These are phyloP conservation scores for Euptelea pleiosperma DNA, from an alignment of 164 flowering plant species.

Conservation along the genomic window DNA sequence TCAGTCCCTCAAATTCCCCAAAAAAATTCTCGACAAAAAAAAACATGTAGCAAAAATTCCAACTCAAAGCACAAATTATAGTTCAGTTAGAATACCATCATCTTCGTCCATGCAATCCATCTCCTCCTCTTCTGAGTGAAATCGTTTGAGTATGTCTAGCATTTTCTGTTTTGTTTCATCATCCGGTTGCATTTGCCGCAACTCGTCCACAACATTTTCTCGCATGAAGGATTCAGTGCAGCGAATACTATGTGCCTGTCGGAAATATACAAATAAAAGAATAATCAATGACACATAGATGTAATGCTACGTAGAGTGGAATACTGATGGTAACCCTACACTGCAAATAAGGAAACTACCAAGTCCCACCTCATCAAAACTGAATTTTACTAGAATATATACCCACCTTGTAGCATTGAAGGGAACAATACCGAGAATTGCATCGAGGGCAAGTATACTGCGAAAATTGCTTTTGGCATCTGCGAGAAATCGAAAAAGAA, in stretches of 20 bases:
- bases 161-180: slow-evolving; percentile 73
- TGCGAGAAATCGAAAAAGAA: slow-evolving; percentile 21
- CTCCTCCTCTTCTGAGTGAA: slow-evolving; percentile 64
- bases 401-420: slow-evolving; percentile 83
- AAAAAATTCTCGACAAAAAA: background rate
- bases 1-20: no score
- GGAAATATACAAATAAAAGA: slow-evolving; percentile 1
- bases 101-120: slow-evolving; percentile 51
- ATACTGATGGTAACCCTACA: background rate
- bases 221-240: slow-evolving; percentile 95
- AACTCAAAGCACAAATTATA: background rate
- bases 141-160: slow-evolving; percentile 73
- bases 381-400: background rate
- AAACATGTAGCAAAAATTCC: background rate
- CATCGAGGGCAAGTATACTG: slow-evolving; percentile 93
- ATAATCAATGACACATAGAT: background rate
- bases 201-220: slow-evolving; percentile 84
- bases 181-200: slow-evolving; percentile 59
- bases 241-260: slow-evolving; percentile 67
- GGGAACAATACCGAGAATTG: slow-evolving; percentile 88
- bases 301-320: background rate
- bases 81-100: slow-evolving; percentile 31
- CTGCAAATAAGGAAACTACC: background rate
- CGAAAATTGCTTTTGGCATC: slow-evolving; percentile 94
- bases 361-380: background rate